Evolutionary conservation across 192 early-diverging fungal species (phyloP).

Genomic region (Chytriomyces confervae): DNA sequence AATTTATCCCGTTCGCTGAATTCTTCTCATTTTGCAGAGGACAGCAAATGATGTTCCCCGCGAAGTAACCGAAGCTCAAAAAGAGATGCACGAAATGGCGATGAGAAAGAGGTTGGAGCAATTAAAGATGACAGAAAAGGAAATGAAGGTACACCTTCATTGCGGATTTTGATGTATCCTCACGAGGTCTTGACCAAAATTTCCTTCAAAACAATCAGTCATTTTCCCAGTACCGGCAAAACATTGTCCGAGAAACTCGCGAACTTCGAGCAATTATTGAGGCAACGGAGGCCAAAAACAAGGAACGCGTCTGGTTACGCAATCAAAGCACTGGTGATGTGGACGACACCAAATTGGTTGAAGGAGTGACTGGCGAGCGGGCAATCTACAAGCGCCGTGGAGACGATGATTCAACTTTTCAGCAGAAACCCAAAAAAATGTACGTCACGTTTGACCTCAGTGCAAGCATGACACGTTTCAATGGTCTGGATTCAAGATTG

Average conservation of each 20-base stretch:
- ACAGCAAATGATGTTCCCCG: conserved; percentile 50
- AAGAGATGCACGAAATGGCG: conserved; percentile 74
- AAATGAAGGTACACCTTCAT: conserved; percentile 46
- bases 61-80: conserved; percentile 48
- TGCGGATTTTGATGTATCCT: neutral
- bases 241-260: conserved; percentile 72
- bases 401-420: conserved; percentile 71
- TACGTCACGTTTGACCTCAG: conserved; percentile 82
- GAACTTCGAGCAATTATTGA: conserved; percentile 80
- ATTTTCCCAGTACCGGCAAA: conserved; percentile 43
- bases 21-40: conserved; percentile 3
- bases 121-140: conserved; percentile 74
- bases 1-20: neutral
- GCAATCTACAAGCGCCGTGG: conserved; percentile 82
- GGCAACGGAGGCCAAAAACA: conserved; percentile 76
- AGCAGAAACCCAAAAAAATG: conserved; percentile 77
- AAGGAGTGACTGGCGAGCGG: conserved; percentile 77
- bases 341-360: conserved; percentile 77
- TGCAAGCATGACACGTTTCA: conserved; percentile 57
- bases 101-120: conserved; percentile 71
- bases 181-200: neutral
- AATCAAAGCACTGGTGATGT: conserved; percentile 81
- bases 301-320: conserved; percentile 82
- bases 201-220: neutral
- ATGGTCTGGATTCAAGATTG: conserved; percentile 53